These are phyloP conservation scores for Gyrodon lividus DNA, from an alignment of 768 basidiomycete genomes.

Conservation along the genomic window DNA sequence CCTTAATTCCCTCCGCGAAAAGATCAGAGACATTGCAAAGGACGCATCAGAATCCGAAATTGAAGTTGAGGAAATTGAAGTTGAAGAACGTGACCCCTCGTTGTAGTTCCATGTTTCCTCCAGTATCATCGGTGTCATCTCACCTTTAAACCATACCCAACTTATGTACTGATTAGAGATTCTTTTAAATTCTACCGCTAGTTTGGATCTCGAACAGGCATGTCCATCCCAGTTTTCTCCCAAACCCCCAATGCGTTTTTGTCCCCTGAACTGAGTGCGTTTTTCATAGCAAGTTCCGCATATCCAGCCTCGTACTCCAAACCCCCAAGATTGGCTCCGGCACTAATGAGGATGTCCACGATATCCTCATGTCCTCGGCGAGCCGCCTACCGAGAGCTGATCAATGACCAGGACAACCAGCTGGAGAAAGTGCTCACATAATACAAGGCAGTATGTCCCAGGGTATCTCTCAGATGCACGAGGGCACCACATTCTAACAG, in stretches of 20 bases:
- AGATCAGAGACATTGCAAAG: constrained; percentile 39
- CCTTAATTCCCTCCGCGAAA: constrained; percentile 57
- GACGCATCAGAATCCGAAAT: constrained; percentile 23
- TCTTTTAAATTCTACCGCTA: neutral
- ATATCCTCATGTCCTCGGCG: constrained; percentile 62
- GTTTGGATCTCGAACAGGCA: constrained; percentile 1
- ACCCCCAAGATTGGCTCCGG: constrained; percentile 73
- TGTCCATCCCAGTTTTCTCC: constrained; percentile 48
- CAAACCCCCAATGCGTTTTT: constrained; percentile 48
- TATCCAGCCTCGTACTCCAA: constrained; percentile 61
- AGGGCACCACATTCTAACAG: constrained; percentile 74
- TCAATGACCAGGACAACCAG: neutral
- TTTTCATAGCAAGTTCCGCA: constrained; percentile 45
- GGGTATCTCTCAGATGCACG: constrained; percentile 75
- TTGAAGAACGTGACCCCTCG: constrained; percentile 18
- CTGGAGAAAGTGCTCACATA: constrained; percentile 49
- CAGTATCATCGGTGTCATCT: constrained; percentile 4
- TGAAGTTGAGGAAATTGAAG: constrained; percentile 26
- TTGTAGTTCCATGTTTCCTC: neutral
- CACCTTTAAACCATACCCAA: constrained; percentile 14
- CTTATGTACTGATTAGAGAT: constrained; percentile 9
- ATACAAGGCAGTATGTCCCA: constrained; percentile 84
- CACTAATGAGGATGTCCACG: constrained; percentile 64
- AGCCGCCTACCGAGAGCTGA: constrained; percentile 53
- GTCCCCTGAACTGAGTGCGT: constrained; percentile 42